Evolutionary conservation across 2,329 filamentous ascomycete species (phyloP).

Genomic region (Cordyceps cicadae): DNA sequence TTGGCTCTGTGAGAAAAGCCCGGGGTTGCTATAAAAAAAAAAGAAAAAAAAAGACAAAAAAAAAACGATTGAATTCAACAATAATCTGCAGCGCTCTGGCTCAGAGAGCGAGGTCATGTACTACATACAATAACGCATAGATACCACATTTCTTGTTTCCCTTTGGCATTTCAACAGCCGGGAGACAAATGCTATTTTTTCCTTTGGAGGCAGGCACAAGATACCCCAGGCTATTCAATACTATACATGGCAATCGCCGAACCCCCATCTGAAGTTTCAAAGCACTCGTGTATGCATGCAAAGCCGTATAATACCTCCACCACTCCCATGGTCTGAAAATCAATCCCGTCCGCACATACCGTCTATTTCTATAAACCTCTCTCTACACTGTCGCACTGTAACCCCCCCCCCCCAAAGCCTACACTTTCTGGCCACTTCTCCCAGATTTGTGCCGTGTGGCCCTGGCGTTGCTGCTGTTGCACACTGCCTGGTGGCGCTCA

Average conservation of each 20-base stretch:
- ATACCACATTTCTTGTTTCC: background rate
- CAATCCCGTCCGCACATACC: no score
- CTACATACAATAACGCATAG: background rate
- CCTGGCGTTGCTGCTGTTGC: no score
- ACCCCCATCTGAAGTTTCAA: background rate
- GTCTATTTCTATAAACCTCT: no score
- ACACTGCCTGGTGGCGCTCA: no score
- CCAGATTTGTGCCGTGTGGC: no score
- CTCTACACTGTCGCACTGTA: background rate
- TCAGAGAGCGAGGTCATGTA: background rate
- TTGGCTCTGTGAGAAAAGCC: constrained; percentile 15
- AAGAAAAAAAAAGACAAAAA: no score
- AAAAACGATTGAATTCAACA: background rate
- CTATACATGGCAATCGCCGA: constrained; percentile 2
- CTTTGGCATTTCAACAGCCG: constrained; percentile 6
- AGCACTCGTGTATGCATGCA: background rate
- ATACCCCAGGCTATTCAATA: constrained; percentile 3
- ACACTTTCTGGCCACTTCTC: no score
- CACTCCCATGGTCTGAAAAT: no score
- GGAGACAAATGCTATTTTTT: background rate
- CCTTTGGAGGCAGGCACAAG: background rate
- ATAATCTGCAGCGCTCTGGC: background rate
- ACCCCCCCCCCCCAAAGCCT: no score
- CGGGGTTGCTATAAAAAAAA: no score
- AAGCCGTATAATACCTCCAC: background rate